Base-by-base conservation (phyloP, 192 early-diverging fungal species). In the Oehlia diaphana region DNA sequence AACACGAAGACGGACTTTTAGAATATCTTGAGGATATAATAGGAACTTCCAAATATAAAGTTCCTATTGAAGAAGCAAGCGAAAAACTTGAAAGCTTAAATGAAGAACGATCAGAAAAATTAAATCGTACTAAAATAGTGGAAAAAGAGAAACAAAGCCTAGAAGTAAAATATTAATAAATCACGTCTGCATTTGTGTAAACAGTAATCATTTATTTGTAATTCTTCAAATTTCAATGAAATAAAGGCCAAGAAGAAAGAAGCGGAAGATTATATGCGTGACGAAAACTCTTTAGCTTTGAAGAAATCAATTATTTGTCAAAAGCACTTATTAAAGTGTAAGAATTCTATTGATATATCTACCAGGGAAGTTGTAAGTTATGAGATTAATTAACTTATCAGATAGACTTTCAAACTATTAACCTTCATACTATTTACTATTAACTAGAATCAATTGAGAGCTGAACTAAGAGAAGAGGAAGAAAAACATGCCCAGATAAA, bases 11-110 rank as follows among this genome's bases (percentile, higher is more conserved):
- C 75, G 98, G 97, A 2, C 84, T 99, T 61, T 89, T 99, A 8
- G 98, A 99, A 83, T 99, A 97, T 83, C 86, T 99, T 39, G 98
- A 99, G 83, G 98, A 99, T 83, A 99, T 99, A 65, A 98, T 99
- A 44, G 98, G 98, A 19, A 99, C 97, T 1, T 91, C 93, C 0
- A 84, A 84, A 68, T 98, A 96, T 82, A 97, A 98, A 85, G 87
- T 87, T 23, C 88, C 89, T 42, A 98, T 99, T 79, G 94, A 95
- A 77, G 87, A 92, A 26, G 88, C 92, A 7, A 89, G 82, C 26
- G 79, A 83, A 44, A 82, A 87, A 67, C 82, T 98, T 0, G 98
- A 99, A 64, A 83, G 82, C 39, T 81, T 97, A 19, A 95, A 94
- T 74, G 90, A 92, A 65, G 90, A 89, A 73, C 87, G 95, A 19